Evolutionary conservation across 164 flowering plant species (phyloP), one percentile per base, ranked within the genome.

Genomic region (Chimonanthus praecox): DNA sequence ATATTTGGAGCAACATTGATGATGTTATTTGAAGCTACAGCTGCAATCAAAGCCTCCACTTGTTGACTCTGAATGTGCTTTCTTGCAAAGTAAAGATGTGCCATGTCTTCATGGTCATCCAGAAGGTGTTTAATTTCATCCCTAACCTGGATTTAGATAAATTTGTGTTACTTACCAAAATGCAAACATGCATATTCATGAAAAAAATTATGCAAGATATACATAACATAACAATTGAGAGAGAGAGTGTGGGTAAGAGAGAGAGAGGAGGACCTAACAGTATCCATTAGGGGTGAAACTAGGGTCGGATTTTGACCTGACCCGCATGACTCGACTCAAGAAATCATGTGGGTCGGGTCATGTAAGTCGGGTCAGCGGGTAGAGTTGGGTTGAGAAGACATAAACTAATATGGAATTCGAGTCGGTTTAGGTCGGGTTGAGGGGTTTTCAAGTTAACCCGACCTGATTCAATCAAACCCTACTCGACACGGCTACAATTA

Each of bases 51-150:
- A 73, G 83, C 87, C 82, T 90, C 97, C 51, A 77, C 60, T 74
- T 92, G 95, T 78, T 96, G 97, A 78, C 78, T 85, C 79, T 92
- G 97, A 63, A 90, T 82, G 90, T 88, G 83, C 82, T 86, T 93
- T 76, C 98, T 90, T 49, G 98, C 91, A 65, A 96, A 83, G 82
- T 94, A 96, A 60, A 96, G 75, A 3, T 96, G 87, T 58, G 92
- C 91, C 97, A 94, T 96, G 75, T 94, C 97, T 79, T 96, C 98
- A 78, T 90, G 86, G 78, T 94, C 99, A 82, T 96, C 98, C 68
- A 91, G 73, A 78, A 94, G 90, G 80, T 96, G 99, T 73, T 94
- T 97, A 74, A 94, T 83, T 80, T 94, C 99, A 86, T 96, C 99
- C 78, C 97, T 86, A 71, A 96, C 99, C 98, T 96, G 79, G 54